phyloP scores from a whole-genome alignment of 371 early-diverging fungal species.

The Aphelidium insulamus region DNA sequence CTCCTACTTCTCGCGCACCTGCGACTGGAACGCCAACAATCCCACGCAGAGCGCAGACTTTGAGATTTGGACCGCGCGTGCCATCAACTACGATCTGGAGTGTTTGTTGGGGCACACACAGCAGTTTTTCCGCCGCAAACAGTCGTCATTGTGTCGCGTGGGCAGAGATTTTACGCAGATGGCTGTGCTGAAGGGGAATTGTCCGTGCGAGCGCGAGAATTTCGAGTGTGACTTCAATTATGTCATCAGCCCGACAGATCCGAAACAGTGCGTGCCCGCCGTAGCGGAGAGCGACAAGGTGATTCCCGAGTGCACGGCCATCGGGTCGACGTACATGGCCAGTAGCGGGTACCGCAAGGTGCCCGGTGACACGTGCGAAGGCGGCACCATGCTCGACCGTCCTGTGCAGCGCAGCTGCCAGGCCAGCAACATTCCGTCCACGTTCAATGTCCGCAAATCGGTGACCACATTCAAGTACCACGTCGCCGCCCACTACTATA shows the following conservation, averaged over 20 bases:
- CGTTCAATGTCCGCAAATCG: no score
- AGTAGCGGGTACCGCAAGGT: slow-evolving; percentile 73
- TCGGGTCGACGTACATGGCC: slow-evolving; percentile 39
- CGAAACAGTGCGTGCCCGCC: slow-evolving; percentile 27
- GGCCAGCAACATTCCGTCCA: slow-evolving; percentile 11
- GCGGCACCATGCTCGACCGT: slow-evolving; percentile 27
- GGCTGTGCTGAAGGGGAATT: slow-evolving; percentile 23
- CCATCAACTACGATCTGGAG: slow-evolving; percentile 29
- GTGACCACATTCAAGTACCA: no score
- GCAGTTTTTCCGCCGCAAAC: not conserved
- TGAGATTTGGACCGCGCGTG: slow-evolving; percentile 48
- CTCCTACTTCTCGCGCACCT: slow-evolving; percentile 31
- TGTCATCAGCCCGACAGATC: slow-evolving; percentile 17
- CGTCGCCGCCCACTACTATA: no score
- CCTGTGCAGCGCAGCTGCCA: slow-evolving; percentile 36
- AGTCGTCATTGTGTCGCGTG: slow-evolving; percentile 9
- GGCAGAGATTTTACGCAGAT: slow-evolving; percentile 36
- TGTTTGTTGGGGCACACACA: slow-evolving; percentile 69
- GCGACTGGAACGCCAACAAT: slow-evolving; percentile 24
- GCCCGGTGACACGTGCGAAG: slow-evolving; percentile 47
- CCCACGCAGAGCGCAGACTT: slow-evolving; percentile 39
- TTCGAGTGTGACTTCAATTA: slow-evolving; percentile 83
- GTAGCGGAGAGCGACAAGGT: slow-evolving; percentile 15
- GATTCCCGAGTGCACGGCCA: slow-evolving; percentile 27
- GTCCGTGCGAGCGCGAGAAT: slow-evolving; percentile 58